Conservation (phyloP, 306 rosid species). For the Vigna trinervia region DNA sequence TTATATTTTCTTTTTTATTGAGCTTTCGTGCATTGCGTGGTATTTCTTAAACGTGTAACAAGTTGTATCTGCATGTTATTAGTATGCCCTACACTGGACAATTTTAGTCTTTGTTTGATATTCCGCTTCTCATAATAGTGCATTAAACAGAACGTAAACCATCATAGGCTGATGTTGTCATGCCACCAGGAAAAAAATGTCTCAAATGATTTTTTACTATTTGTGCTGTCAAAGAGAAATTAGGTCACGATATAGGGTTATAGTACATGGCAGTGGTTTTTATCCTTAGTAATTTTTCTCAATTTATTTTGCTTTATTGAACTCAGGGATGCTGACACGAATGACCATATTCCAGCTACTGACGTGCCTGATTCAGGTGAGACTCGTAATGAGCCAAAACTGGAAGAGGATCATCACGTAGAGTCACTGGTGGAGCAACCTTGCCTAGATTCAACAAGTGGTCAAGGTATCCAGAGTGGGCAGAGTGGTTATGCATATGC, state of each 20-base stretch:
- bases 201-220: not conserved
- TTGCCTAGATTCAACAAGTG: slow-evolving; percentile 44
- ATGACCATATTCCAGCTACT: slow-evolving; percentile 41
- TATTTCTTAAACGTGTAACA: not conserved
- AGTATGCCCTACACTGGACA: not conserved
- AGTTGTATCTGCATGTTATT: not conserved
- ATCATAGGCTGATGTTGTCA: not conserved
- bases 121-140: not conserved
- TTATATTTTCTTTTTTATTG: not conserved
- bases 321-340: slow-evolving; percentile 55
- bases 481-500: slow-evolving; percentile 48
- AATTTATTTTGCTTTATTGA: slow-evolving; percentile 35
- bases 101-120: not conserved
- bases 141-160: not conserved
- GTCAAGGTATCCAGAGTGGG: slow-evolving; percentile 42
- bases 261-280: not conserved
- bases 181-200: not conserved
- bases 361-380: slow-evolving; percentile 48
- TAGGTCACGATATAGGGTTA: not conserved
- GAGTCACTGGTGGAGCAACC: slow-evolving; percentile 48
- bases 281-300: not conserved
- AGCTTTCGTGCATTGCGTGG: not conserved
- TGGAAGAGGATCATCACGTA: slow-evolving; percentile 49
- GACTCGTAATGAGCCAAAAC: slow-evolving; percentile 42
- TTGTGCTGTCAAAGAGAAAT: not conserved